Base-by-base conservation (phyloP, 2,329 filamentous ascomycete genomes). In the Claviceps africana region DNA sequence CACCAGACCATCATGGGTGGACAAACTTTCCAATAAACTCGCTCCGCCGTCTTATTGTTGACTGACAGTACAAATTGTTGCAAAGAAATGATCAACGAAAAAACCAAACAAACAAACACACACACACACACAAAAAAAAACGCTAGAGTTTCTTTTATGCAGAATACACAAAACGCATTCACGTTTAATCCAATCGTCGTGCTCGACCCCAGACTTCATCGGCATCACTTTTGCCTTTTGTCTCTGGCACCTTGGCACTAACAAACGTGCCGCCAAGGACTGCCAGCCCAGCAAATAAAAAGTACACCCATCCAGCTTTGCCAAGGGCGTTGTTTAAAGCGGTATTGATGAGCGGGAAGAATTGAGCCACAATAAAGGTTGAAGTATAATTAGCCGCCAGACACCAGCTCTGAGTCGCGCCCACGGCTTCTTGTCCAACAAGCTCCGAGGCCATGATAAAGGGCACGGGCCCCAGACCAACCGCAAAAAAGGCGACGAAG, bases 391-490 rank as follows among this genome's bases (percentile, higher is more conserved):
- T 97, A 15, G 87, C 85, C 1, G 82, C 88, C 25, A 97, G 70
- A 0, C 85, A 86, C 78, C 89, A 94, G 53, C 85, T 90, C 66
- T 98, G 93, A 0, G 88, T 86, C 0, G 91, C 88, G 1, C 91
- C 90, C 0, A 96, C 89, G 0, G 91, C 93, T 64, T 95, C 88
- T 13, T 88, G 83, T 0, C 83, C 86, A 1, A 97, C 93, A 2
- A 97, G 78, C 67, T 97, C 93, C 1, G 87, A 90, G 0, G 90
- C 85, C 47, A 98, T 76, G 58, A 97, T 94, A 67, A 97, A 98
- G 0, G 93, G 93, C 0, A 98, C 88, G 0, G 93, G 93, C 0
- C 93, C 93, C 0, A 98, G 77, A 0, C 93, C 93, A 15, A 95
- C 78, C 0, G 87, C 93, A 60, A 96, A 98, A 62, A 86, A 88